These are phyloP conservation scores for Barnettozyma salicaria DNA, from an alignment of 805 yeast species.

Conservation along the genomic window DNA sequence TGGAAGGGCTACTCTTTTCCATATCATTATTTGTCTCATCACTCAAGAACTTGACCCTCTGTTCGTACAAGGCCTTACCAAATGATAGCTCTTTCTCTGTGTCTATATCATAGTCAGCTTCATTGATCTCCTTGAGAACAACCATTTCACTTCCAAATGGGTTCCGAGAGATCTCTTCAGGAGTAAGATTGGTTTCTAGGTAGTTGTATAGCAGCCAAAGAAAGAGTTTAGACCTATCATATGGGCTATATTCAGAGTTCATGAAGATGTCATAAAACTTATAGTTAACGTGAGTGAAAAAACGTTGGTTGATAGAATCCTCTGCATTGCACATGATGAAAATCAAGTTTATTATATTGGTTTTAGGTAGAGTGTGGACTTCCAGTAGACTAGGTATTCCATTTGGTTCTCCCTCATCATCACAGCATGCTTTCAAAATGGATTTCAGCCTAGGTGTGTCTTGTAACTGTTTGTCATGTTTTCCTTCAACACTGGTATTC, in stretches of 20 bases:
- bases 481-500: slow-evolving; percentile 23
- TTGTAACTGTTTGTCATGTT: slow-evolving; percentile 72
- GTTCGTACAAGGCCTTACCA: slow-evolving; percentile 36
- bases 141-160: slow-evolving; percentile 54
- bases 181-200: slow-evolving; percentile 62
- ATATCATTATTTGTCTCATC: slow-evolving; percentile 16
- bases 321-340: slow-evolving; percentile 67
- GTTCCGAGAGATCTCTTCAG: slow-evolving; percentile 43
- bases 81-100: slow-evolving; percentile 37
- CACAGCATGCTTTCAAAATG: slow-evolving; percentile 82
- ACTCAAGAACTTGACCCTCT: slow-evolving; percentile 31
- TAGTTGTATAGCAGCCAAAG: slow-evolving; percentile 81
- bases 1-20: slow-evolving; percentile 1
- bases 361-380: slow-evolving; percentile 32
- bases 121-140: slow-evolving; percentile 21
- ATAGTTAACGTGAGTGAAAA: slow-evolving; percentile 30
- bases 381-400: slow-evolving; percentile 41
- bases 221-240: slow-evolving; percentile 62
- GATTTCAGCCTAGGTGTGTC: slow-evolving; percentile 93
- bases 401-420: slow-evolving; percentile 49
- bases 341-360: slow-evolving; percentile 71
- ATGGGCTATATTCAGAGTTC: slow-evolving; percentile 52
- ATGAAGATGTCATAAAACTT: slow-evolving; percentile 73
- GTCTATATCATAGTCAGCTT: slow-evolving; percentile 34
- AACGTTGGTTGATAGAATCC: slow-evolving; percentile 39